Evolutionary conservation across 108 stramenopile genomes (phyloP).

Genomic region (Thalassiosira profunda): DNA sequence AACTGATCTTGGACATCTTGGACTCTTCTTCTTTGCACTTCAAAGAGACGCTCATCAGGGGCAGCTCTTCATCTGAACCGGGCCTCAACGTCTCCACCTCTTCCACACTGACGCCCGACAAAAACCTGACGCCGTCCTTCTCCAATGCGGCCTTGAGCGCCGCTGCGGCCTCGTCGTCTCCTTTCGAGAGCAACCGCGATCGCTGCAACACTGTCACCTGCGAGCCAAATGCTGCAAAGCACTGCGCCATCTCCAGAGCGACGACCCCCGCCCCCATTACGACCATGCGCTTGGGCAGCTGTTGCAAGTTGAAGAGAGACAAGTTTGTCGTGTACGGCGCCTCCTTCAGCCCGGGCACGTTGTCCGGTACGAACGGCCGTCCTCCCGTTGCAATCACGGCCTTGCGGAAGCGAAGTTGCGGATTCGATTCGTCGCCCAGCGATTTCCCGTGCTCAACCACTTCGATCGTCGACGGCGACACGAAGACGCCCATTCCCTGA

Average conservation of each 20-base stretch:
- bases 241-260: slow-evolving; percentile 98
- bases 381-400: slow-evolving; percentile 96
- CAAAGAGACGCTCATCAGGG: slow-evolving; percentile 69
- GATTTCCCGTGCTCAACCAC: slow-evolving; percentile 54
- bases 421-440: slow-evolving; percentile 35
- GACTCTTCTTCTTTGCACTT: slow-evolving; percentile 11
- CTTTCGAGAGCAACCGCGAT: slow-evolving; percentile 62
- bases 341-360: slow-evolving; percentile 71
- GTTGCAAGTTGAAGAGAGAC: slow-evolving; percentile 89
- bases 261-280: slow-evolving; percentile 96
- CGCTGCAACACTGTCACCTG: slow-evolving; percentile 86
- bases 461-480: slow-evolving; percentile 70
- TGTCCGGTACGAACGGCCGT: slow-evolving; percentile 65
- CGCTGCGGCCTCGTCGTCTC: slow-evolving; percentile 80
- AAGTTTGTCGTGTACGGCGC: slow-evolving; percentile 94
- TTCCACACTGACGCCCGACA: slow-evolving; percentile 37
- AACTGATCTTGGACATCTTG: slow-evolving; percentile 11
- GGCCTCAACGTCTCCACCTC: slow-evolving; percentile 61
- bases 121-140: slow-evolving; percentile 80
- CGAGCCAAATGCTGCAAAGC: slow-evolving; percentile 92
- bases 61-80: slow-evolving; percentile 37
- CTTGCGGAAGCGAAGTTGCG: slow-evolving; percentile 71
- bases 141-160: slow-evolving; percentile 66
- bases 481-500: slow-evolving; percentile 76
- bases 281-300: slow-evolving; percentile 90